Base-by-base conservation (phyloP, 2,329 filamentous ascomycete genomes). In the Monilinia polystroma region DNA sequence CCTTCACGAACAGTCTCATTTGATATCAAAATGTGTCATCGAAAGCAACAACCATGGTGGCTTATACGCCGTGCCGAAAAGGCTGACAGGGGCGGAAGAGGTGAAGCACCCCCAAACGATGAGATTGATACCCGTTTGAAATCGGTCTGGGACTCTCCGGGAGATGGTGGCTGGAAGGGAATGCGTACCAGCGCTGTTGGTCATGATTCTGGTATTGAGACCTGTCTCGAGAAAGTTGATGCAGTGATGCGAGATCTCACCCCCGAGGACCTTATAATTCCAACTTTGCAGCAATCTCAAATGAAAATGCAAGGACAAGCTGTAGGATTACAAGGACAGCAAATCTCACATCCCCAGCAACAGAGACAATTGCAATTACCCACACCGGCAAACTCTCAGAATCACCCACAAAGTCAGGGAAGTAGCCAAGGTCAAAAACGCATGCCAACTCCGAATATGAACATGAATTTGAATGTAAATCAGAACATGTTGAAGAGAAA, bases 21-120 rank as follows among this genome's bases (percentile, higher is more conserved):
- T 49, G 81, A 85, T 49, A 77, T 87, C n/a, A 80, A 79, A 55
- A 78, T 87, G 59, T 79, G 79, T 63, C 76, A 79, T 12, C 81
- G 84, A 20, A 79, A 80, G 49, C 83, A 81, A 32, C 78, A 80
- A 12, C 71, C 74, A 16, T 77, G 75, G 76, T 77, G 76, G 76
- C 69, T 70, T 60, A 60, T 77, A n/a, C 59, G 59, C 55, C 73
- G 75, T 4, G 66, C 59, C 3, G 70, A 73, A 45, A 55, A 70
- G 74, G 63, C 71, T 68, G 64, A 76, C 70, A 71, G 71, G 29
- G 73, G 71, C 16, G 32, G 47, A 14, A 45, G 38, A 54, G 49
- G 47, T 26, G 60, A 63, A n/a, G 60, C 18, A 49, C 29, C 49
- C n/a, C 35, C 51, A 23, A 69, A 77, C 8, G 75, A 76, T 38